These are phyloP conservation scores for Calonectria hongkongensis DNA, from an alignment of 2,329 filamentous ascomycete species.

Conservation along the genomic window DNA sequence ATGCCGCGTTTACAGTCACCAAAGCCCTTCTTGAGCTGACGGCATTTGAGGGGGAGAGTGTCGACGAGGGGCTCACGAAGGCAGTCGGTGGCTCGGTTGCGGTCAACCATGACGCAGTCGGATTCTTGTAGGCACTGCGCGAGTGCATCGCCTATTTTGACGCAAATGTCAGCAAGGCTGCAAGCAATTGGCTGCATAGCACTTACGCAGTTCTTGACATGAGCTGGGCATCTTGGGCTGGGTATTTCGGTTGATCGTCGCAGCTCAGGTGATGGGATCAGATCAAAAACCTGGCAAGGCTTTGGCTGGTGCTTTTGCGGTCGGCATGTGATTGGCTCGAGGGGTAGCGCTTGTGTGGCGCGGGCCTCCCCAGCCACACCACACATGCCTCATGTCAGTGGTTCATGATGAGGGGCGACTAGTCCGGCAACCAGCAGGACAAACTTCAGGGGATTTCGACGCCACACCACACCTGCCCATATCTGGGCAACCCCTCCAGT, in stretches of 20 bases:
- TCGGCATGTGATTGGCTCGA: conserved; percentile 53
- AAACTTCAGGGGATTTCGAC: neutral
- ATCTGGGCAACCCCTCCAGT: neutral
- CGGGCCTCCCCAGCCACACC: conserved; percentile 28
- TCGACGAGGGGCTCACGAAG: conserved; percentile 88
- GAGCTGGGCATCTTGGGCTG: conserved; percentile 87
- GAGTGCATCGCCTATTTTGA: conserved; percentile 84
- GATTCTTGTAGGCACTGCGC: conserved; percentile 96
- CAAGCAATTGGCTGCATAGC: conserved; percentile 15
- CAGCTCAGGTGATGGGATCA: conserved; percentile 46
- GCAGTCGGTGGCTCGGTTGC: conserved; percentile 90
- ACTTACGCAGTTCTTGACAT: conserved; percentile 95
- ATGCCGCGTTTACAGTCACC: conserved; percentile 96
- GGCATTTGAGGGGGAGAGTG: conserved; percentile 89
- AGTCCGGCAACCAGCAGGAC: neutral
- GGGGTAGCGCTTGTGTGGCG: conserved; percentile 32
- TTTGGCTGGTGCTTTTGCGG: conserved; percentile 51
- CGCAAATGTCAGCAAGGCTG: conserved; percentile 27
- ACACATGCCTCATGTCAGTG: neutral
- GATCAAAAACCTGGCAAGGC: conserved; percentile 48
- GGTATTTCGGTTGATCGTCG: conserved; percentile 41
- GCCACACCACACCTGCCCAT: conserved; percentile 11
- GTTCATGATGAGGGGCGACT: neutral
- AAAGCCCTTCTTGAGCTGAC: conserved; percentile 94
- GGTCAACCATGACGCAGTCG: conserved; percentile 95